These are phyloP conservation scores for Lachnum nothofagi DNA, from an alignment of 2,329 filamentous ascomycete genomes.

Conservation along the genomic window DNA sequence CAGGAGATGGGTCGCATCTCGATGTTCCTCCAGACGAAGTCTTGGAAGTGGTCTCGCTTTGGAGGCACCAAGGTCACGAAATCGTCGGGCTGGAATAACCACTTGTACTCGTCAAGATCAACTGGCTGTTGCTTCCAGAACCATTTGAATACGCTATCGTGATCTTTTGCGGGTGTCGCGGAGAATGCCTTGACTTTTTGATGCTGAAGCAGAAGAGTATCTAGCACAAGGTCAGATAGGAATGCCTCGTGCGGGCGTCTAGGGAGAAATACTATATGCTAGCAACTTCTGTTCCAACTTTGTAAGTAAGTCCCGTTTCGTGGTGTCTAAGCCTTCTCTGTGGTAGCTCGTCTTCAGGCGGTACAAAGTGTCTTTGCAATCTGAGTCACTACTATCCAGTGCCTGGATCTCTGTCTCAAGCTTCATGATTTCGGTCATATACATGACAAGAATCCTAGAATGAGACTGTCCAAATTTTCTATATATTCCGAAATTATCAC, in stretches of 20 bases:
- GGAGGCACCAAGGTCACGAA: constrained; percentile 8
- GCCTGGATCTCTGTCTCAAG: constrained; percentile 2
- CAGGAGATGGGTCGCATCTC: constrained; percentile 4
- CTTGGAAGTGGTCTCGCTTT: constrained; percentile 6
- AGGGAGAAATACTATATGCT: constrained; percentile 7
- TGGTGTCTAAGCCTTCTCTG: constrained; percentile 11
- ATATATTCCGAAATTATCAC: constrained; percentile 1
- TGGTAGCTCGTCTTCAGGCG: constrained; percentile 8
- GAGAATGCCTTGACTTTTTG: constrained; percentile 1
- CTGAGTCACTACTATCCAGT: constrained; percentile 7
- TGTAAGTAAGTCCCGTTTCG: background rate
- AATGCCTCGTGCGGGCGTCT: background rate
- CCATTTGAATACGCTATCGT: constrained; percentile 15
- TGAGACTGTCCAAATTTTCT: background rate
- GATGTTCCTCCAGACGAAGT: constrained; percentile 8
- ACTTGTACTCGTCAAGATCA: constrained; percentile 5
- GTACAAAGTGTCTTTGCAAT: background rate
- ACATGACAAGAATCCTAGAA: background rate
- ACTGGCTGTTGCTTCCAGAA: constrained; percentile 10
- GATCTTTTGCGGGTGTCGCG: constrained; percentile 7
- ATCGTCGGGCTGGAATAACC: constrained; percentile 9
- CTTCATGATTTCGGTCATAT: constrained; percentile 6
- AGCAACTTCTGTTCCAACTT: constrained; percentile 4
- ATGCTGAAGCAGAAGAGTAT: constrained; percentile 5
- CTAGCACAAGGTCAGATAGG: background rate